Base-by-base conservation (phyloP, 495 filamentous ascomycete genomes). In the Niebla homalea region DNA sequence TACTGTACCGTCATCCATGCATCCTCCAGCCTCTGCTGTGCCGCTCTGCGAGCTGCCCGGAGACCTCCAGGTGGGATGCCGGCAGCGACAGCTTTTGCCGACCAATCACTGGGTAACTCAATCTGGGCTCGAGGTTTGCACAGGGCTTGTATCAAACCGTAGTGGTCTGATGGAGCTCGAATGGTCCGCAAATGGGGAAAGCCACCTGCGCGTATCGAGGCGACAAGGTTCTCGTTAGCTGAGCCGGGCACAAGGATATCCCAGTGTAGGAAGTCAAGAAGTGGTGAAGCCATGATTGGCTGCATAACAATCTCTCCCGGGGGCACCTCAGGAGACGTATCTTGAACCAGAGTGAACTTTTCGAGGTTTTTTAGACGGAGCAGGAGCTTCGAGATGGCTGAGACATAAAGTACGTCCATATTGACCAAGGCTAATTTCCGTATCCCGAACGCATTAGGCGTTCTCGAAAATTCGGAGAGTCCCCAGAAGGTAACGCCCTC, bases 231-330 rank as follows among this genome's bases (percentile, higher is more conserved):
- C 5, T 66, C 71, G 51, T 87, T 87, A 10, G 87, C 84, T 18
- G 69, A 65, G 10, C 74, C 63, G 41, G 63, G 60, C 2, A 57
- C 26, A 1, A 82, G 76, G 22, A 89, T 76, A 57, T 94, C 86
- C 89, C 89, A 92, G 65, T 92, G 86, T 14, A 92, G 67, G 46
- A 76, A 78, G 50, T 77, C 67, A 0, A 94, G 72, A 18, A 72
- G 77, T 1, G 65, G 61, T 0, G 81, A 89, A 2, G 81, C 81
- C 5, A 94, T 69, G 50, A 87, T 78, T 0, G 83, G 84, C 37
- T 75, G 71, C 64, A 80, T 80, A 36, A 84, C 71, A 44, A 82
- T 76, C 20, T 72, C 68, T 18, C 57, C 64, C 6, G 52, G 53
- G 4, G 51, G 56, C 21, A 66, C 60, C 43, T 79, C 80, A 0